These are phyloP conservation scores for Penstemon barbatus DNA, from an alignment of 257 asterid species.

Conservation along the genomic window DNA sequence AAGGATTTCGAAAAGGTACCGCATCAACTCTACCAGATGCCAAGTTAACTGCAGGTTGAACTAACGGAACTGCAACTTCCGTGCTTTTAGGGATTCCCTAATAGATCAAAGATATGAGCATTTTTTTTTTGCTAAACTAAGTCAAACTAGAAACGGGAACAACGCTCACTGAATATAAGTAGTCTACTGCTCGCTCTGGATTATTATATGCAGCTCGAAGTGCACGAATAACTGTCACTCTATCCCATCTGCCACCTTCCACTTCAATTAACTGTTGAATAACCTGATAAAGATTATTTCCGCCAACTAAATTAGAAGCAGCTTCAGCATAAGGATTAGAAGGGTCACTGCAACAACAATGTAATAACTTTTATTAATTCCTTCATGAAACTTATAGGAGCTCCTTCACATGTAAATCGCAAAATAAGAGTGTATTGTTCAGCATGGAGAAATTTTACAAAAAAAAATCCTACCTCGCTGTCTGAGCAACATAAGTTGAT, in stretches of 20 bases:
- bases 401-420: slow-evolving; percentile 11
- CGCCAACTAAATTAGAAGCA: slow-evolving; percentile 16
- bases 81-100: slow-evolving; percentile 80
- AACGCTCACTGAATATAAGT: slow-evolving; percentile 60
- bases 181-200: slow-evolving; percentile 57
- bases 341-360: slow-evolving; percentile 44
- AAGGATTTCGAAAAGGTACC: too few species aligned
- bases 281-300: slow-evolving; percentile 15
- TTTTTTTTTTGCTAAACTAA: not conserved
- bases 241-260: slow-evolving; percentile 33
- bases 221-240: slow-evolving; percentile 24
- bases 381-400: slow-evolving; percentile 8
- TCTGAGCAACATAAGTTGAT: slow-evolving; percentile 46
- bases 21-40: slow-evolving; percentile 38
- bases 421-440: not conserved
- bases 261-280: slow-evolving; percentile 22
- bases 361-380: slow-evolving; percentile 22
- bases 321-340: slow-evolving; percentile 31
- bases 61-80: slow-evolving; percentile 63
- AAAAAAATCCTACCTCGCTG: slow-evolving; percentile 41
- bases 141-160: slow-evolving; percentile 13
- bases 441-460: not conserved
- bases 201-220: slow-evolving; percentile 30
- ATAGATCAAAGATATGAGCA: slow-evolving; percentile 19
- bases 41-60: slow-evolving; percentile 42